A percentile compares a stretch with the other conserved stretches of the same genome.
Evolutionary conservation across 139 green algal genomes (phyloP).

Genomic region (Chlorokybus atmophyticus): DNA sequence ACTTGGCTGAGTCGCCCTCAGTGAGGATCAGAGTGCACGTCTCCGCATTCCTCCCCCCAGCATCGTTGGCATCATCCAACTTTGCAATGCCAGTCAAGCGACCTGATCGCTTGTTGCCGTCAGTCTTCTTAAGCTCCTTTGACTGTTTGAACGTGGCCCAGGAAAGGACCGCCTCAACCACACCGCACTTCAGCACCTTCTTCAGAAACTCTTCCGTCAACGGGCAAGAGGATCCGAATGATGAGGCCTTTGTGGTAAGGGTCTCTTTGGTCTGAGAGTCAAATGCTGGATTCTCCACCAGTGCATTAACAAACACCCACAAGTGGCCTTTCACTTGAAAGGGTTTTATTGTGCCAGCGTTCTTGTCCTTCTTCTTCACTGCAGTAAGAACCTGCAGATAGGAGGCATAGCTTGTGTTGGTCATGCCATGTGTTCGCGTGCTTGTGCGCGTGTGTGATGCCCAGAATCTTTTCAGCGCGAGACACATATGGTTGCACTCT

Average conservation of each 20-base stretch:
- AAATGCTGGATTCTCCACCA: slow-evolving; percentile 96
- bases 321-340: slow-evolving; percentile 97
- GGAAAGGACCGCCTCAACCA: slow-evolving; percentile 76
- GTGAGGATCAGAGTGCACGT: slow-evolving; percentile 99
- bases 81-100: slow-evolving; percentile 78
- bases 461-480: too few species aligned
- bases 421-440: too few species aligned
- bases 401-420: too few species aligned
- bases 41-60: slow-evolving; percentile 63
- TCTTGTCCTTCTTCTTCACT: slow-evolving; percentile 92
- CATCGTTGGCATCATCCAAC: slow-evolving; percentile 95
- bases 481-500: slow-evolving; percentile 10
- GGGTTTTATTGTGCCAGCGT: slow-evolving; percentile 59
- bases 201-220: slow-evolving; percentile 77
- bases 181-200: slow-evolving; percentile 49
- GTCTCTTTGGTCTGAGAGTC: slow-evolving; percentile 99
- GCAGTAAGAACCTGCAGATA: too few species aligned
- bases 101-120: slow-evolving; percentile 79
- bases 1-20: slow-evolving; percentile 94
- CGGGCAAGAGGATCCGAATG: slow-evolving; percentile 90
- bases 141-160: slow-evolving; percentile 80
- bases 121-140: slow-evolving; percentile 93
- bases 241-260: slow-evolving; percentile 64
- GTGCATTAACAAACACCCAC: slow-evolving; percentile 94
- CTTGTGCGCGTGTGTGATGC: neutral